Evolutionary conservation across 495 filamentous ascomycete species (phyloP).

Genomic region (Aspergillus cavernicola): DNA sequence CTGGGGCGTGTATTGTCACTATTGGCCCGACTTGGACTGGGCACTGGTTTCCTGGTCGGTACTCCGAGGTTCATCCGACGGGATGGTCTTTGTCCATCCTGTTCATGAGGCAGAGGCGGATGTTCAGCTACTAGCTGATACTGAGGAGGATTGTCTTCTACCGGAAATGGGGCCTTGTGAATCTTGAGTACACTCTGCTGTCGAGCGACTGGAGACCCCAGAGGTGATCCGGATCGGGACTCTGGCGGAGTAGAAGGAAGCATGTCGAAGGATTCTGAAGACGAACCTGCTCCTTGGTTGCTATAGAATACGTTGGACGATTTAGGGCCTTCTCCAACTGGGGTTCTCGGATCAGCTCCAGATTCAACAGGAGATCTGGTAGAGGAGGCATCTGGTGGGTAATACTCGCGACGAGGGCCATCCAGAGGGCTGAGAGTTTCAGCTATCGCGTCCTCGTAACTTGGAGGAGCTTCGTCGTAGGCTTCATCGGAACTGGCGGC

Average conservation of each 20-base stretch:
- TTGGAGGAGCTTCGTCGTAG: slow-evolving; percentile 65
- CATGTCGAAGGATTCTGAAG: slow-evolving; percentile 47
- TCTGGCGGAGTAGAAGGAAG: slow-evolving; percentile 42
- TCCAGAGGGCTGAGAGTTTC: slow-evolving; percentile 64
- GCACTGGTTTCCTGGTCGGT: slow-evolving; percentile 40
- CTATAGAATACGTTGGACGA: slow-evolving; percentile 17
- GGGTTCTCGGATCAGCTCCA: slow-evolving; percentile 42
- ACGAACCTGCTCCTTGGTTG: slow-evolving; percentile 29
- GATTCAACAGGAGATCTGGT: slow-evolving; percentile 29
- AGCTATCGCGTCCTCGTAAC: slow-evolving; percentile 89
- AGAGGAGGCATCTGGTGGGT: slow-evolving; percentile 48
- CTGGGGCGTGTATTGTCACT: neutral
- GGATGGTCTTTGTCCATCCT: slow-evolving; percentile 20
- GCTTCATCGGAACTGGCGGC: slow-evolving; percentile 31
- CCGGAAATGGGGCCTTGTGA: slow-evolving; percentile 21
- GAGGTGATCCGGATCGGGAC: slow-evolving; percentile 36
- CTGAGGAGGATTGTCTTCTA: slow-evolving; percentile 38
- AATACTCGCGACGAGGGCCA: slow-evolving; percentile 62
- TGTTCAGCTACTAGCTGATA: slow-evolving; percentile 32
- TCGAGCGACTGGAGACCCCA: slow-evolving; percentile 31
- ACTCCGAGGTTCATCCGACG: slow-evolving; percentile 39
- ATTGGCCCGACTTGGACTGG: slow-evolving; percentile 21
- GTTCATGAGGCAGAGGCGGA: slow-evolving; percentile 9
- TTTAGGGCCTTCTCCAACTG: slow-evolving; percentile 32
- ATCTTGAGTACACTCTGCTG: slow-evolving; percentile 40